A percentile compares a stretch with the other conserved stretches of the same genome.
These are phyloP conservation scores for Alternaria sp. DNA, from an alignment of 2,329 filamentous ascomycete genomes.

Conservation along the genomic window DNA sequence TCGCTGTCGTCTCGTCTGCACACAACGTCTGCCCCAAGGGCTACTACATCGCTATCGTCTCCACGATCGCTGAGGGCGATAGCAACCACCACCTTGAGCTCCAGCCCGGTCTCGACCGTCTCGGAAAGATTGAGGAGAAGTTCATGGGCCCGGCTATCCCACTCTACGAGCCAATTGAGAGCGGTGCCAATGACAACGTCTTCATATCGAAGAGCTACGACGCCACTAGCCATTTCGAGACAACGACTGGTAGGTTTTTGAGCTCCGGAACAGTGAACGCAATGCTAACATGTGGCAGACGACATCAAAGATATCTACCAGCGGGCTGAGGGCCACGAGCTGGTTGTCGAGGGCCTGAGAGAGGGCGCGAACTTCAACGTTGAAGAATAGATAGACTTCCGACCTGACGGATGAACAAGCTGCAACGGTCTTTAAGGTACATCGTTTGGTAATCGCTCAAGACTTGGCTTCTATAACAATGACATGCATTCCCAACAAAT, in stretches of 20 bases:
- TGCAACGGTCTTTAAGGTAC: slow-evolving; percentile 24
- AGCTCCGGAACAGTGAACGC: neutral
- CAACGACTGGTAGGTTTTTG: slow-evolving; percentile 66
- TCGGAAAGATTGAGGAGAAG: slow-evolving; percentile 94
- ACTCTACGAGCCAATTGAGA: slow-evolving; percentile 88
- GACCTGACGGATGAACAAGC: slow-evolving; percentile 12
- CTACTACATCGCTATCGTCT: slow-evolving; percentile 98
- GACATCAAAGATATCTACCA: slow-evolving; percentile 95
- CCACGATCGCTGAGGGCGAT: slow-evolving; percentile 90
- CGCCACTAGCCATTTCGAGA: slow-evolving; percentile 97
- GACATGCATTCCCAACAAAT: slow-evolving; percentile 13
- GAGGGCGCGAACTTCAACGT: slow-evolving; percentile 78
- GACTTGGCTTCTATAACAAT: slow-evolving; percentile 18
- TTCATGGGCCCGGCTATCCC: slow-evolving; percentile 95
- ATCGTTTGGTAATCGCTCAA: slow-evolving; percentile 10
- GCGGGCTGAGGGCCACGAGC: slow-evolving; percentile 82
- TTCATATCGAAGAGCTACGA: slow-evolving; percentile 99
- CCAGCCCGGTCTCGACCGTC: slow-evolving; percentile 87
- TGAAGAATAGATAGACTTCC: slow-evolving; percentile 54
- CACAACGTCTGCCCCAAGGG: slow-evolving; percentile 99
- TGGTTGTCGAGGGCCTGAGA: slow-evolving; percentile 86
- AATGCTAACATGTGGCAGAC: slow-evolving; percentile 64
- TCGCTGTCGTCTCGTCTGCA: slow-evolving; percentile 91
- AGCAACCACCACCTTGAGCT: slow-evolving; percentile 97
- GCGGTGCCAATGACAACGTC: slow-evolving; percentile 86